phyloP scores from a whole-genome alignment of 345 rosid genomes.

The Acer saccharum region DNA sequence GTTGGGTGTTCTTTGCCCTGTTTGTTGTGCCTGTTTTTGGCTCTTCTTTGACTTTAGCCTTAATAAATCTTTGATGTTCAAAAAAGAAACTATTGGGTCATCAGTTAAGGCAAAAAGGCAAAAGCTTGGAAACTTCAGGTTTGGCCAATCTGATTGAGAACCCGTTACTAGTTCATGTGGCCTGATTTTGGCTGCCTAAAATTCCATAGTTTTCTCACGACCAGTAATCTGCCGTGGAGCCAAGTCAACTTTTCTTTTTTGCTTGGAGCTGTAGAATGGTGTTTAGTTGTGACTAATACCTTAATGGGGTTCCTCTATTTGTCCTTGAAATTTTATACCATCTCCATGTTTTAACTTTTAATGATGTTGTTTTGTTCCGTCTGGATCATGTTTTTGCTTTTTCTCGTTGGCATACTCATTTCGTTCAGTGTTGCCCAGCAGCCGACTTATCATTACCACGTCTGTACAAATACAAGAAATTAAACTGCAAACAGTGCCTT shows the following conservation, averaged over 20 bases:
- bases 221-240: neutral
- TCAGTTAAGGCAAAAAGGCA: too few species aligned
- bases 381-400: neutral
- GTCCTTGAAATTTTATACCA: neutral
- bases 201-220: neutral
- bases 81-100: too few species aligned
- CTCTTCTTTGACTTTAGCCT: too few species aligned
- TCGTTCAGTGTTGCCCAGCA: neutral
- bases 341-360: neutral
- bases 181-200: too few species aligned
- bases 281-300: too few species aligned
- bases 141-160: too few species aligned
- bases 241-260: neutral
- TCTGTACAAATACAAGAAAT: neutral
- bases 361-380: neutral
- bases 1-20: too few species aligned
- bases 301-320: slow-evolving; percentile 2
- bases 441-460: neutral
- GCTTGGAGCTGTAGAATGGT: neutral
- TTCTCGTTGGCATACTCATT: neutral
- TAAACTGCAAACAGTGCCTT: slow-evolving; percentile 9
- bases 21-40: too few species aligned
- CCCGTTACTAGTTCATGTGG: too few species aligned
- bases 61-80: too few species aligned
- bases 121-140: too few species aligned